phyloP scores from a whole-genome alignment of 306 rosid species.

The Quercus suber region DNA sequence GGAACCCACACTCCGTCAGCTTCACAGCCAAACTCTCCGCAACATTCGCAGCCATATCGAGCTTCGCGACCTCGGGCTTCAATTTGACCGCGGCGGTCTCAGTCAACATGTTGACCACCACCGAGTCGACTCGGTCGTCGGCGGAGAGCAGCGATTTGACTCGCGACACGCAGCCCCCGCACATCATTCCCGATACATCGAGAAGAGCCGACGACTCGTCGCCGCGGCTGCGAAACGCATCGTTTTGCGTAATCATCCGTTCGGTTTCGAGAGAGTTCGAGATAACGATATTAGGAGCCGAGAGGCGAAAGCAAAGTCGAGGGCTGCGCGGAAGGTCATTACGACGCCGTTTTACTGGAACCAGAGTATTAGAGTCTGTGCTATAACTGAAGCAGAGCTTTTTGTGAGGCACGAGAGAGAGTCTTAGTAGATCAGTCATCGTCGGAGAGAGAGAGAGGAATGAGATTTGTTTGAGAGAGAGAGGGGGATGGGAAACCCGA shows the following conservation, averaged over 20 bases:
- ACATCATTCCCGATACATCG: constrained; percentile 95
- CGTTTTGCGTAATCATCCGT: background rate
- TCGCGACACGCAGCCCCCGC: constrained; percentile 89
- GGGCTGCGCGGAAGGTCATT: constrained; percentile 9
- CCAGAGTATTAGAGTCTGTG: constrained; percentile 23
- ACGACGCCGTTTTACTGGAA: constrained; percentile 26
- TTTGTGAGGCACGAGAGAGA: constrained; percentile 38
- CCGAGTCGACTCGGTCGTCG: constrained; percentile 85
- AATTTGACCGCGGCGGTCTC: constrained; percentile 94
- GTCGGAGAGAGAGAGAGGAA: constrained; percentile 17
- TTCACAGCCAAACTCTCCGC: constrained; percentile 73
- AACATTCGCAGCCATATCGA: constrained; percentile 29
- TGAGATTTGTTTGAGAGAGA: background rate
- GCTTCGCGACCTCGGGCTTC: constrained; percentile 33
- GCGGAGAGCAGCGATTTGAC: constrained; percentile 73
- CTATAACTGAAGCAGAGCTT: constrained; percentile 31
- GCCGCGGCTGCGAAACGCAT: constrained; percentile 16
- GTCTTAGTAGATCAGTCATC: constrained; percentile 42
- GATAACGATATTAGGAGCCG: constrained; percentile 25
- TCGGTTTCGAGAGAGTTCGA: constrained; percentile 45
- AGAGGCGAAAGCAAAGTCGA: constrained; percentile 7
- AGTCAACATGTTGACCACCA: constrained; percentile 88
- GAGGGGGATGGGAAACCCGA: constrained; percentile 8
- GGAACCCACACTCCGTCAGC: constrained; percentile 82
- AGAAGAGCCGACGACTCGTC: constrained; percentile 61